Evolutionary conservation across 2,329 filamentous ascomycete species (phyloP).

Genomic region (Diaporthe australafricana): DNA sequence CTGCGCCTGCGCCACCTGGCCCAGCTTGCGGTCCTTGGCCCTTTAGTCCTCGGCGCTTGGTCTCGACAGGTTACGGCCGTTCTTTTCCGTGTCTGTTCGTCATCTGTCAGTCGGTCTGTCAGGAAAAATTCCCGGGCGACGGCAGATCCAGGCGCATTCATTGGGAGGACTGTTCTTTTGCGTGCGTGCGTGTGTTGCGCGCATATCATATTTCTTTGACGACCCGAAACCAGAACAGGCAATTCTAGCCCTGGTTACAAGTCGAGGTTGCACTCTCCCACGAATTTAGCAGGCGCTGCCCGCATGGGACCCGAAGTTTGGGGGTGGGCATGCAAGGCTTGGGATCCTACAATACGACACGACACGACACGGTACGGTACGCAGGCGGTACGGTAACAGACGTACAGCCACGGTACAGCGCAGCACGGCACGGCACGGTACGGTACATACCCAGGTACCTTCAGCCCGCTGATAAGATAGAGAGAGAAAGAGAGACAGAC

Average conservation of each 20-base stretch:
- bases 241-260: not conserved
- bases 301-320: conserved; percentile 19
- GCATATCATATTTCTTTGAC: not conserved
- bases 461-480: conserved; percentile 37
- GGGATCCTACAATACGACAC: conserved; percentile 25
- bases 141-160: not conserved
- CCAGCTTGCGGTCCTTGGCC: not conserved
- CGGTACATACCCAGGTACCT: conserved; percentile 23
- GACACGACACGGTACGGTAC: not conserved
- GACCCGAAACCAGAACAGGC: not conserved
- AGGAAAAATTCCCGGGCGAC: not conserved
- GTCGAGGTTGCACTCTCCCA: conserved; percentile 9
- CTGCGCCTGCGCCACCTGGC: not conserved
- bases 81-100: not conserved
- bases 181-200: not conserved
- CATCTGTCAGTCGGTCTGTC: not conserved
- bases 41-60: not conserved
- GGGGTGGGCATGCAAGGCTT: conserved; percentile 10
- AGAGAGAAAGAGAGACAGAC: not conserved
- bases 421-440: conserved; percentile 1
- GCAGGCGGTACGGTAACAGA: not conserved
- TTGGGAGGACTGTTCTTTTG: not conserved
- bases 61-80: not conserved
- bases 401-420: not conserved
- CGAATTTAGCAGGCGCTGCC: not conserved